Conservation (phyloP, 805 yeast genomes). For the Saccharomycopsis fermentans region DNA sequence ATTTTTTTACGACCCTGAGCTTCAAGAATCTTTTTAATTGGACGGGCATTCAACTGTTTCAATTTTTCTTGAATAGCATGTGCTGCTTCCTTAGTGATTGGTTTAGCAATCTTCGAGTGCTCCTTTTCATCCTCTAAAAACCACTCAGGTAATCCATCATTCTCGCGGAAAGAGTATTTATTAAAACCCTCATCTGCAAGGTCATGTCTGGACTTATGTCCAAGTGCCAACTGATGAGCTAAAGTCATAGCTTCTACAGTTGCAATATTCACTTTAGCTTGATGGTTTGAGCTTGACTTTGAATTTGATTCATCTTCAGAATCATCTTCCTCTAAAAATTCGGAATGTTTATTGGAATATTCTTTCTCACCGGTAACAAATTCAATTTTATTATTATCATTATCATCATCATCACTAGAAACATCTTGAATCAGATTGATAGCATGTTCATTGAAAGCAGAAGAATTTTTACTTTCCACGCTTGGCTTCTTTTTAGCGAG, state of each 20-base stretch:
- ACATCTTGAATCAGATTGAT: constrained; percentile 20
- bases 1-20: constrained; percentile 94
- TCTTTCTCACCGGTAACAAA: constrained; percentile 35
- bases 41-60: constrained; percentile 86
- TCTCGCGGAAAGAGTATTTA: constrained; percentile 84
- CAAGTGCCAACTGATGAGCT: constrained; percentile 91
- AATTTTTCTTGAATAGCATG: constrained; percentile 65
- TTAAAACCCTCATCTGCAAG: constrained; percentile 88
- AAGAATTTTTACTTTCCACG: constrained; percentile 6
- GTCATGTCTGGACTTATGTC: constrained; percentile 76
- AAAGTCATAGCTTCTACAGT: constrained; percentile 96
- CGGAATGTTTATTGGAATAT: constrained; percentile 28
- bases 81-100: constrained; percentile 92
- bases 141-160: constrained; percentile 93
- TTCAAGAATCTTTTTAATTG: constrained; percentile 96
- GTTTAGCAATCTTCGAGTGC: constrained; percentile 79
- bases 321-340: constrained; percentile 31
- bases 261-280: constrained; percentile 66
- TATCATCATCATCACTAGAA: constrained; percentile 20
- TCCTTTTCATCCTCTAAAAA: constrained; percentile 83
- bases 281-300: constrained; percentile 39
- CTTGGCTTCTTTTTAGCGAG: constrained; percentile 9
- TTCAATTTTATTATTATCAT: constrained; percentile 31
- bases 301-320: constrained; percentile 29
- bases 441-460: constrained; percentile 12